These are phyloP conservation scores for Acmispon strigosus DNA, from an alignment of 306 rosid species.

Conservation along the genomic window DNA sequence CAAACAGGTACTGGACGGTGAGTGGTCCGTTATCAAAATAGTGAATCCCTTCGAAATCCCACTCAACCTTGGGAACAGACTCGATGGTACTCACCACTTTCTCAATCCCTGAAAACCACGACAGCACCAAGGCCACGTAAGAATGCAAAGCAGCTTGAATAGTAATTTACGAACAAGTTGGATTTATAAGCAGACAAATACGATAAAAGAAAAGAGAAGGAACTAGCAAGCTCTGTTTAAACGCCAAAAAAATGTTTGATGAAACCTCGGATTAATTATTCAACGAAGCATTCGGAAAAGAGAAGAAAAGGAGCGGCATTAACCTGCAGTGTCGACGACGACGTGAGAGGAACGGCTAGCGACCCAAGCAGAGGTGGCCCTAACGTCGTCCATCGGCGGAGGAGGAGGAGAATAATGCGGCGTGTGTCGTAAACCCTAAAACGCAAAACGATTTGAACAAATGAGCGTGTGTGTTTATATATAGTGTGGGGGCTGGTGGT, in stretches of 20 bases:
- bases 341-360: slow-evolving; percentile 79
- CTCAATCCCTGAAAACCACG: slow-evolving; percentile 62
- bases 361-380: slow-evolving; percentile 91
- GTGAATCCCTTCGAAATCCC: slow-evolving; percentile 99
- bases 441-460: neutral
- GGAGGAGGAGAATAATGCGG: neutral
- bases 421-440: slow-evolving; percentile 30
- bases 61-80: slow-evolving; percentile 69
- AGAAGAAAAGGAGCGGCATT: neutral
- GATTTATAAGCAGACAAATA: neutral
- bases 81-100: slow-evolving; percentile 61
- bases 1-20: slow-evolving; percentile 87
- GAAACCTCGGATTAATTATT: no score
- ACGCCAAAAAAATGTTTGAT: neutral
- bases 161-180: neutral
- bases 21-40: slow-evolving; percentile 88
- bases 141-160: no score
- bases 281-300: neutral
- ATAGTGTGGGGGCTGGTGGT: neutral
- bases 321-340: slow-evolving; percentile 72
- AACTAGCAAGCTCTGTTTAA: no score
- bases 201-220: neutral
- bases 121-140: neutral
- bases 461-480: neutral
- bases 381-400: slow-evolving; percentile 64